Evolutionary conservation across 2,329 filamentous ascomycete species (phyloP), one percentile per base, ranked within the genome.

Genomic region (Aspergillus sp.): DNA sequence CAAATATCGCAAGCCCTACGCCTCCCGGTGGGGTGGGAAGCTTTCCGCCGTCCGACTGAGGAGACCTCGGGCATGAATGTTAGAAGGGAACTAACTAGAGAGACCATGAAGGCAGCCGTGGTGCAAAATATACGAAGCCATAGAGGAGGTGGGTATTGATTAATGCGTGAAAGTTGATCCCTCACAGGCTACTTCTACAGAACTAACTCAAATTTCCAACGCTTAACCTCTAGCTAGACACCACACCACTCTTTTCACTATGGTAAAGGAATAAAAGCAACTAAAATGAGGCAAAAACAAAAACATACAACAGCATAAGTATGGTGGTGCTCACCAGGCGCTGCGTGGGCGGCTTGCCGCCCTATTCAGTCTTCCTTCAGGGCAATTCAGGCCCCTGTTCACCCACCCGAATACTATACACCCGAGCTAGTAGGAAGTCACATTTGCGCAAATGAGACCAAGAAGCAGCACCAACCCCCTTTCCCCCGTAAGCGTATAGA

Each of bases 281-380:
- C 5, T 21, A 17, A 43, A 43, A 20, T 7, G 21, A 43, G 16
- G 16, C 7, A 23, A 44, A 44, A 25, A 3, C 10, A 44, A 50
- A 50, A 45, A 50, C 48, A 50, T 50, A 50, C 48, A 50, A 50
- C 48, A 50, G 48, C 48, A 14, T 7, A 50, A 50, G 41, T 50
- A 45, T 50, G 48, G 23, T 45, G 48, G 48, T 50, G 48, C 14
- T 45, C 48, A 36, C 48, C 48, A 45, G 29, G 40, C 48, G 48
- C 40, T 50, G 48, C 25, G 41, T 38, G 48, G 29, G 48, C 25
- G 40, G 40, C 48, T 50, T 50, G 48, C 48, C 40, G 41, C 48
- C 48, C 48, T 50, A 50, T 50, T 45, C 48, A 40, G 48, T 50
- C 42, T 50, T 50, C 42, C 49, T 49, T 48, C 32, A 46, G 43